Evolutionary conservation across 73 alveolate genomes (phyloP).

Genomic region (Tetrahymena malaccensis): DNA sequence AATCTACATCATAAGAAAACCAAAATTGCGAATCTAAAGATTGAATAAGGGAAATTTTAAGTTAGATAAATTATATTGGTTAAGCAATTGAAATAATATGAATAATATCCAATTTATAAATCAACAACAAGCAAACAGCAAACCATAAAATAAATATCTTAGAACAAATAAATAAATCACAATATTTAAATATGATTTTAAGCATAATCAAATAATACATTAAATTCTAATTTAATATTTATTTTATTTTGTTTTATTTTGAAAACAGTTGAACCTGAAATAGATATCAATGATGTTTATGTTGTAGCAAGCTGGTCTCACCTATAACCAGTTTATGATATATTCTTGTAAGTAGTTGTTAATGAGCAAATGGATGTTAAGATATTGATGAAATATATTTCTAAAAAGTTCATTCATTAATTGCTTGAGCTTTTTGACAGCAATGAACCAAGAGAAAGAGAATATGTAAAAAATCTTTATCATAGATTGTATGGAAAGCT

Average conservation of each 20-base stretch:
- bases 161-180: neutral
- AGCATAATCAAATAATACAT: neutral
- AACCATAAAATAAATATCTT: neutral
- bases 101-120: no score
- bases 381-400: conserved; percentile 32
- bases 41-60: no score
- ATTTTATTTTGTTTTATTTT: neutral
- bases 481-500: conserved; percentile 80
- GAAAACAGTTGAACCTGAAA: neutral
- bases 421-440: conserved; percentile 68
- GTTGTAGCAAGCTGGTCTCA: conserved; percentile 54
- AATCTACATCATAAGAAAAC: no score
- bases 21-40: no score
- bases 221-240: neutral
- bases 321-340: conserved; percentile 57
- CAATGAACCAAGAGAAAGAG: conserved; percentile 69
- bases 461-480: conserved; percentile 65
- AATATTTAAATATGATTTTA: no score
- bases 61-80: no score
- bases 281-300: neutral
- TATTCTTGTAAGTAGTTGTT: conserved; percentile 55
- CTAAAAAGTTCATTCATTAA: conserved; percentile 54
- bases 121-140: no score
- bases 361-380: conserved; percentile 59
- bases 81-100: no score